Conservation (phyloP, 805 yeast species). For the Zygotorulaspora florentina region DNA sequence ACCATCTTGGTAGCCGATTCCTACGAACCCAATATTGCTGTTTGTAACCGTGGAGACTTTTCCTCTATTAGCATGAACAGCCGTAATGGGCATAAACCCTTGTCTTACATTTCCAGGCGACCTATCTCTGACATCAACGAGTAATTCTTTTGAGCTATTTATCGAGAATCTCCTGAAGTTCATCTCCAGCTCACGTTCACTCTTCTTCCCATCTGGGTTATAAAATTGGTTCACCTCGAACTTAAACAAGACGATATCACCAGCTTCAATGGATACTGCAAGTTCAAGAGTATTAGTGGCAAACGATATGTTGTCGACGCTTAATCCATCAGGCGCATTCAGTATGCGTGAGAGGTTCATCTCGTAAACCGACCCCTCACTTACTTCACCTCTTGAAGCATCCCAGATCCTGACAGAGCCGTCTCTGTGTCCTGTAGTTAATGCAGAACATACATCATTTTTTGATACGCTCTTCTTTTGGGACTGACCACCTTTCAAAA, state of each 20-base stretch:
- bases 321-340: slow-evolving; percentile 41
- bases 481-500: slow-evolving; percentile 81
- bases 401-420: slow-evolving; percentile 85
- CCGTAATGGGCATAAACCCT: slow-evolving; percentile 55
- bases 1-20: slow-evolving; percentile 71
- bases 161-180: slow-evolving; percentile 32
- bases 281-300: slow-evolving; percentile 76
- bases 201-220: slow-evolving; percentile 31
- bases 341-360: slow-evolving; percentile 51
- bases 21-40: slow-evolving; percentile 77
- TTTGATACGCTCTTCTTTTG: slow-evolving; percentile 45
- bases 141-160: slow-evolving; percentile 20
- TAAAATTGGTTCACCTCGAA: slow-evolving; percentile 54
- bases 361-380: slow-evolving; percentile 55
- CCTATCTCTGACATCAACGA: slow-evolving; percentile 49
- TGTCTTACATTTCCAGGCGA: slow-evolving; percentile 46
- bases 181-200: slow-evolving; percentile 30
- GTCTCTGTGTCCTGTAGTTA: slow-evolving; percentile 82
- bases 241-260: slow-evolving; percentile 72
- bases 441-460: slow-evolving; percentile 49
- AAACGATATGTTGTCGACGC: slow-evolving; percentile 60
- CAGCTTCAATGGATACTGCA: slow-evolving; percentile 60
- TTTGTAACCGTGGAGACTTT: slow-evolving; percentile 57
- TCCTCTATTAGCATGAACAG: slow-evolving; percentile 43
- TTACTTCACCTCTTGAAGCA: slow-evolving; percentile 69